These are phyloP conservation scores for Amniculicola lignicola DNA, from an alignment of 495 filamentous ascomycete genomes.

Conservation along the genomic window DNA sequence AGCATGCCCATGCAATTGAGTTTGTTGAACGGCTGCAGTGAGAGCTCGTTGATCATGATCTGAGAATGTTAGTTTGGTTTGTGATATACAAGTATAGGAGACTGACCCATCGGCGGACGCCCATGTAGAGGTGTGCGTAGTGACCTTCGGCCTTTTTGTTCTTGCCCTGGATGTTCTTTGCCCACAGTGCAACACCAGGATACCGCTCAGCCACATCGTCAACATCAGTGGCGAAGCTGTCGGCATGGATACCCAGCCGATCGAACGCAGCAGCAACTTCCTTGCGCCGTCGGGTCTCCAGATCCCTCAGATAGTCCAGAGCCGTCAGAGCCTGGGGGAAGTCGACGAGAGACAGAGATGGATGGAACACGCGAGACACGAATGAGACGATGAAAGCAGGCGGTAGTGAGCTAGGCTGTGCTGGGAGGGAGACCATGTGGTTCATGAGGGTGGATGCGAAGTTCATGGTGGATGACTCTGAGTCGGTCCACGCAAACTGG, in stretches of 20 bases:
- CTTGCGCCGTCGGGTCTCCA: conserved; percentile 62
- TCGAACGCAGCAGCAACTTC: conserved; percentile 79
- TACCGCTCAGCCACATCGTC: conserved; percentile 48
- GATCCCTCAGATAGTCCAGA: conserved; percentile 67
- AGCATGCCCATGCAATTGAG: conserved; percentile 72
- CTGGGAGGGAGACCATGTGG: conserved; percentile 60
- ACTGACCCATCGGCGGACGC: conserved; percentile 67
- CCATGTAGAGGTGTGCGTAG: conserved; percentile 65
- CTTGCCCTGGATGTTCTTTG: conserved; percentile 52
- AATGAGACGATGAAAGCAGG: conserved; percentile 66
- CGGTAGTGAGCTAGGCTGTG: conserved; percentile 64
- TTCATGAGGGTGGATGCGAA: conserved; percentile 62
- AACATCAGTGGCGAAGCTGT: conserved; percentile 41
- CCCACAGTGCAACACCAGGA: conserved; percentile 56
- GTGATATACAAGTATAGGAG: background rate
- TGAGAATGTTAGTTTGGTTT: conserved; percentile 37
- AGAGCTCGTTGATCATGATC: conserved; percentile 70
- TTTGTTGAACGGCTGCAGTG: conserved; percentile 62
- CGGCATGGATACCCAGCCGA: conserved; percentile 66
- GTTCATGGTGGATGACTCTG: conserved; percentile 52
- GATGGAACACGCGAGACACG: conserved; percentile 59
- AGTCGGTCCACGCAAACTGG: conserved; percentile 39
- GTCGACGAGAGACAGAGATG: conserved; percentile 58
- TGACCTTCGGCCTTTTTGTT: conserved; percentile 56
- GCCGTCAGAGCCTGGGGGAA: conserved; percentile 70